Evolutionary conservation across 2,329 filamentous ascomycete genomes (phyloP), one percentile per base, ranked within the genome.

Genomic region (Fusarium penzigii): DNA sequence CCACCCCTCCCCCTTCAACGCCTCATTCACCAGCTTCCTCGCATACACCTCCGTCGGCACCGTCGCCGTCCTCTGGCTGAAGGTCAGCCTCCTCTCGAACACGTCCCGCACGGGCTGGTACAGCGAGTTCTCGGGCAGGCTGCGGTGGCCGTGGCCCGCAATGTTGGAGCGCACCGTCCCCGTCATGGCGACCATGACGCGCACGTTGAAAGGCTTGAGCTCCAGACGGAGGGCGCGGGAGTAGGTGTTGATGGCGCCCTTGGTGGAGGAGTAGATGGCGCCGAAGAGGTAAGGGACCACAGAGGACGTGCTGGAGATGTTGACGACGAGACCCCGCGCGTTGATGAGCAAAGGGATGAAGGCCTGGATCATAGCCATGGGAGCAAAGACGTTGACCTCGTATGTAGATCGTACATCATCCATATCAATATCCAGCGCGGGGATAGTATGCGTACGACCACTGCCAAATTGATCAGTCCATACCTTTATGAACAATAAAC

Each of bases 381-480:
- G 75, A 40, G 78, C 78, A 54, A 84, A 82, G 39, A 84, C 78
- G 58, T 84, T 84, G 57, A 78, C 77, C 65, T 83, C 80, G 48
- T 80, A 83, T 2, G 78, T 80, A 53, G 71, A 65, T 52, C 80
- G 79, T 5, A 81, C 78, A 45, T 81, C 79, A 47, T 77, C 73
- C 8, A 83, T 62, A 46, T 78, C 73, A 42, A 81, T 74, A 62
- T 83, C 80, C 1, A 78, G 72, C 1, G 79, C 78, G 0, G 80
- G 78, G 46, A 79, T 75, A 14, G 75, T 78, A 63, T 80, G 75
- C 3, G 76, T 78, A 49, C 77, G 74, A 49, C 80, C 80, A 39
- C 79, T 82, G 55, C 1, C 2, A 3, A n/a, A 32, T 17, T 29
- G 16, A 44, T 42, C 34, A 13, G 13, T 9, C 14, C 10, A 3